Base-by-base conservation (phyloP, 768 basidiomycete genomes). In the Lentinula lateritia region DNA sequence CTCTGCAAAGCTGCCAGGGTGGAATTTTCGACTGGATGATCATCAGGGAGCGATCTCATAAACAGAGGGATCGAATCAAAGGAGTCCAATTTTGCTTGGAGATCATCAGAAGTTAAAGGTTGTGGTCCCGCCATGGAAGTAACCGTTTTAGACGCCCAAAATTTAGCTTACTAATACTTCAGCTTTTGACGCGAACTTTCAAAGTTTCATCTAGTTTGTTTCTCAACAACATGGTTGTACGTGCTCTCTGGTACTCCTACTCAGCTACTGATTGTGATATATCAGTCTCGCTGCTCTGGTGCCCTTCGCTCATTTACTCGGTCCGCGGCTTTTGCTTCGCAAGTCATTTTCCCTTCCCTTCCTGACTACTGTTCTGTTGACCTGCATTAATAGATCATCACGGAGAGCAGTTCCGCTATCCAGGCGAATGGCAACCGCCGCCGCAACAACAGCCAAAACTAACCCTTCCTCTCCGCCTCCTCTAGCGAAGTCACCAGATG, bases 41-140 rank as follows among this genome's bases (percentile, higher is more conserved):
- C 90, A 4, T 75, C 76, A 0, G 95, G 95, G 18, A 97, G 79
- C 18, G 86, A 83, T 66, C 86, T 87, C 95, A 98, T 98, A 75
- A 99, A 99, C 41, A 99, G 76, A 6, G 97, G 97, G 2, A 90
- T 75, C 4, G 82, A 78, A 65, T 95, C 88, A 52, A 84, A 76
- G 4, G 71, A 74, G 0, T 77, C 74, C 6, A 83, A 70, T n/a
- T 72, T 73, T 36, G 76, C 74, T 38, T 79, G 71, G 7, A 76
- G n/a, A 12, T 68, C 66, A 28, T 73, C 71, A n/a, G 69, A 66
- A 1, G 72, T 65, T 12, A 69, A 65, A 56, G 72, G 69, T 56
- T 75, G 66, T 13, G 82, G 81, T 2, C 79, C 80, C 15, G 56
- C 57, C 48, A 55, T 61, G 18, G 38, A 34, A 48, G 16, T 16